Base-by-base conservation (phyloP, 306 rosid species). In the Lablab purpureus region DNA sequence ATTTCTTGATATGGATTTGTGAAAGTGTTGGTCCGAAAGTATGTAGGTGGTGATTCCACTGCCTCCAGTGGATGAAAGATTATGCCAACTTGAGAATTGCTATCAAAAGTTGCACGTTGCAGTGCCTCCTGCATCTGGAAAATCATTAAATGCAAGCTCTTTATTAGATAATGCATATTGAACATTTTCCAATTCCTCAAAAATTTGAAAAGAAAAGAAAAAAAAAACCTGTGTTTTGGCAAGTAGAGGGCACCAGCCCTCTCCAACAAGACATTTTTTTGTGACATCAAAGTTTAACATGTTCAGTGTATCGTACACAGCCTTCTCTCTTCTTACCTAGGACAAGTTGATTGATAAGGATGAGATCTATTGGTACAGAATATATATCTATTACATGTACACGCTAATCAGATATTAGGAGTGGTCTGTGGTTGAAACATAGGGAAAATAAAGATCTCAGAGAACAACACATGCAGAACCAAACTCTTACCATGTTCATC, bases 311-410 rank as follows among this genome's bases (percentile, higher is more conserved):
- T 96, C 98, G 83, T 91, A 96, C 52, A 96, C 97, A 28, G 98
- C 98, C 85, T 96, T 96, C 91, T 96, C 99, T 90, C 90, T 96
- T 84, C 90, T 91, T 78, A 96, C 98, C 99, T 96, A 88, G 82
- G 84, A 76, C 76, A 81, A 66, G 69, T 82, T 34, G 51, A 72
- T 82, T 34, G 51, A 72, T 85, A 83, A 82, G 74, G 86, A 86
- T 62, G 55, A 83, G 75, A 64, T 30, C 54, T 82, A 79, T 82
- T 55, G 82, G 64, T 74, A 34, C 76, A 84, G 37, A 40, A 82
- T 52, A 78, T 25, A 34, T 73, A 76, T 40, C 43, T 58, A 63
- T 47, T 77, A 71, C 50, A 22, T 72, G 46, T 69, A 50, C 23
- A 71, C 0, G 1, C 13, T 23, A 46, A 78, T 67, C 25, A 40